These are phyloP conservation scores for Dionaea muscipula DNA, from an alignment of 179 eudicot genomes.

Conservation along the genomic window DNA sequence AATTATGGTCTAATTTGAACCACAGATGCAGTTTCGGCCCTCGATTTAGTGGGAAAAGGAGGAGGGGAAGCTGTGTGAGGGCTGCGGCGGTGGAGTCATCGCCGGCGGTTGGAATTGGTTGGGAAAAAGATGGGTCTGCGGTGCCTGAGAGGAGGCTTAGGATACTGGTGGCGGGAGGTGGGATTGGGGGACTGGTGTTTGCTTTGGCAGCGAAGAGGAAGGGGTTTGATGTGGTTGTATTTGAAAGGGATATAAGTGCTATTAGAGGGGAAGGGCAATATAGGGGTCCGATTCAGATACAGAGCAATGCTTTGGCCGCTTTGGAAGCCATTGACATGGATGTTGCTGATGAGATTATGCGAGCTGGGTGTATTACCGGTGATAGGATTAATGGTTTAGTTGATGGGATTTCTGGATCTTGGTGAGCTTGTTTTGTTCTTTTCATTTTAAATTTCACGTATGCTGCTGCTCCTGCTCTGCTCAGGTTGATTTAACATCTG, in stretches of 20 bases:
- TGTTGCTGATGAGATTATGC: constrained; percentile 82
- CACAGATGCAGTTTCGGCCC: constrained; percentile 4
- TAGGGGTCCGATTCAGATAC: constrained; percentile 91
- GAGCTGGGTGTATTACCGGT: constrained; percentile 76
- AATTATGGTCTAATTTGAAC: constrained; percentile 10
- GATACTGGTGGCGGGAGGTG: constrained; percentile 86
- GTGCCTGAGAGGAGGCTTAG: constrained; percentile 34
- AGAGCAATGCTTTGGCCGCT: constrained; percentile 93
- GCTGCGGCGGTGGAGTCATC: constrained; percentile 23
- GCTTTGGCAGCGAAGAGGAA: constrained; percentile 82
- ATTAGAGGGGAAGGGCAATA: constrained; percentile 90
- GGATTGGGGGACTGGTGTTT: constrained; percentile 81
- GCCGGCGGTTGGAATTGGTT: constrained; percentile 6
- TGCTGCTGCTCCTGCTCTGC: no score
- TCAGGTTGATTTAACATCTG: not conserved
- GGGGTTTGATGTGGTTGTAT: constrained; percentile 81
- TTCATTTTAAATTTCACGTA: no score
- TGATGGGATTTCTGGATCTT: constrained; percentile 77
- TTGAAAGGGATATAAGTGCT: constrained; percentile 86
- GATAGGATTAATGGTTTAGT: constrained; percentile 78
- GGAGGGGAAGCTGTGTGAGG: constrained; percentile 12
- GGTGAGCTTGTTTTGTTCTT: constrained; percentile 24
- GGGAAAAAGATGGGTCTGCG: constrained; percentile 2
- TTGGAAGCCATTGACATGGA: constrained; percentile 92
- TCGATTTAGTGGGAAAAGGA: constrained; percentile 12